Evolutionary conservation across 1,284 basidiomycete species (phyloP).

Genomic region (Ustilago loliicola): DNA sequence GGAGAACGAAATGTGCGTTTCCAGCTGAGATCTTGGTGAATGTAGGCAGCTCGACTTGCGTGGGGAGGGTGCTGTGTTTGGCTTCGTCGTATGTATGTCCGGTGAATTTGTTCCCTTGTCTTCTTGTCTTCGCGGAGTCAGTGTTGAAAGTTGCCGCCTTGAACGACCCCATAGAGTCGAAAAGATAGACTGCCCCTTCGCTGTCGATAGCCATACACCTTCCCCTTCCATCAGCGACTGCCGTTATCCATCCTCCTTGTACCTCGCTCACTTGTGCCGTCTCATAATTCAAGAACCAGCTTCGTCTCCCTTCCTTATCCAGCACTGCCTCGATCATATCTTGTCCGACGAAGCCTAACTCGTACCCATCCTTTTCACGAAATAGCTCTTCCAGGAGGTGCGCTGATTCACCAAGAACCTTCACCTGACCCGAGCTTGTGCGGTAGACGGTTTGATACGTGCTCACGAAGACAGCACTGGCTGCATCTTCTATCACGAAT

Average conservation of each 20-base stretch:
- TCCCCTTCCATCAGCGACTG: conserved; percentile 30
- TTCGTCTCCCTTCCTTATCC: not conserved
- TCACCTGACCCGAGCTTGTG: not conserved
- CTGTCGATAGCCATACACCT: conserved; percentile 19
- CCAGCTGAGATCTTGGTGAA: conserved; percentile 33
- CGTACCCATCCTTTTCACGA: not conserved
- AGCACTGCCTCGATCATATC: conserved; percentile 24
- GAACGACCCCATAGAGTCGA: conserved; percentile 12
- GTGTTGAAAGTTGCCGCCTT: not conserved
- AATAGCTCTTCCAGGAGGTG: not conserved
- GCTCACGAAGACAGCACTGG: not conserved
- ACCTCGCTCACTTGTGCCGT: not conserved
- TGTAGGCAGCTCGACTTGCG: conserved; percentile 1
- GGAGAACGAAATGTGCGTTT: conserved; percentile 37
- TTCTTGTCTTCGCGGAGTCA: not conserved
- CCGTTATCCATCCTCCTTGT: conserved; percentile 20
- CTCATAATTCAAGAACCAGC: conserved; percentile 13
- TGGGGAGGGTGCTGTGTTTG: not conserved
- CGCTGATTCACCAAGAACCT: conserved; percentile 8
- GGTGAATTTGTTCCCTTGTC: not conserved
- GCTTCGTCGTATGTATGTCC: not conserved
- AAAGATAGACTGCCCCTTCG: conserved; percentile 17
- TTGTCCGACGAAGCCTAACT: conserved; percentile 16
- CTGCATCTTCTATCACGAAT: conserved; percentile 1
- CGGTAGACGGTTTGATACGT: conserved; percentile 28